Conservation (phyloP, 805 yeast genomes). For the Teunomyces pallodes region DNA sequence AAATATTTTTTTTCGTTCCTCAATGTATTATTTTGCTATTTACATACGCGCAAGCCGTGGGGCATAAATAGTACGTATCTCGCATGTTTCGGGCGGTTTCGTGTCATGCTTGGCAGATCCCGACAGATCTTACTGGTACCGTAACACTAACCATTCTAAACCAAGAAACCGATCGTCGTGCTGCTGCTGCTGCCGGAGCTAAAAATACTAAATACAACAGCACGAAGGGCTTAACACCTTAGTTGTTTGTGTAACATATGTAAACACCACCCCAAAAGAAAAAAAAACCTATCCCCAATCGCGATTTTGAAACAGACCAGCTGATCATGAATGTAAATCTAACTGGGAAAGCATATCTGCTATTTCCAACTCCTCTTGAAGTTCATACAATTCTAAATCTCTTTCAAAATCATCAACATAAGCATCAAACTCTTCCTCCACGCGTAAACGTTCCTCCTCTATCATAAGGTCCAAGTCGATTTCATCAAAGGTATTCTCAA, state of each 20-base stretch:
- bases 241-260: background rate
- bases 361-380: constrained; percentile 13
- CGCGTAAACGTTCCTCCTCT: constrained; percentile 19
- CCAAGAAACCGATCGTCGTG: too few species aligned
- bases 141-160: too few species aligned
- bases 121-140: too few species aligned
- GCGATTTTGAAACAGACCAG: background rate
- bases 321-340: background rate
- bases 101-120: too few species aligned
- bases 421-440: constrained; percentile 11
- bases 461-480: constrained; percentile 19
- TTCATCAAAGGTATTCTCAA: constrained; percentile 11
- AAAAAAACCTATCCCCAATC: background rate
- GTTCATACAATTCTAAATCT: constrained; percentile 19
- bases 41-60: background rate
- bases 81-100: too few species aligned
- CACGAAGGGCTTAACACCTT: too few species aligned
- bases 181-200: too few species aligned
- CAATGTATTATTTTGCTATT: background rate
- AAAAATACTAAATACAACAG: too few species aligned
- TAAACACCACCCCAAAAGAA: background rate
- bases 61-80: background rate
- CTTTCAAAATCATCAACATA: constrained; percentile 9
- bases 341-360: constrained; percentile 10
- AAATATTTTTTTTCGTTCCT: background rate